These are phyloP conservation scores for Triticum dicoccoides DNA, from an alignment of 176 grass and related monocot genomes.

Conservation along the genomic window DNA sequence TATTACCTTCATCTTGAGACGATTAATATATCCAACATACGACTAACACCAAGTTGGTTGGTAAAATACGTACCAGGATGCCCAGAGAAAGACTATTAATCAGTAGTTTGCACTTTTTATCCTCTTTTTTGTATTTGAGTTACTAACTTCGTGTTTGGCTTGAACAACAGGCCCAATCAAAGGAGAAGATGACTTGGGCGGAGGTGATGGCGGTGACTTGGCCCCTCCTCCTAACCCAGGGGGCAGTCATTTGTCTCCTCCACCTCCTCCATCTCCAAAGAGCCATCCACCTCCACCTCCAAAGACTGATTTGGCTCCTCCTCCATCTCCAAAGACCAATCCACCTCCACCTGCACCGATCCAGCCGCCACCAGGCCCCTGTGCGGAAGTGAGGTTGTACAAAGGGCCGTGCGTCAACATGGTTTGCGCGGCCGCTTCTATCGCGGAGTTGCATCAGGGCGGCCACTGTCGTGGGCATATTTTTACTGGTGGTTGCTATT, in stretches of 20 bases:
- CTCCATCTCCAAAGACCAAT: background rate
- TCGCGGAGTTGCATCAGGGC: background rate
- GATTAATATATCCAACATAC: background rate
- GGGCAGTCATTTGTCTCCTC: background rate
- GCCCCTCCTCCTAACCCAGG: background rate
- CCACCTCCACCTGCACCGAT: background rate
- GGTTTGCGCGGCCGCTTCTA: background rate
- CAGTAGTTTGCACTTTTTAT: background rate
- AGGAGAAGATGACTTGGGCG: background rate
- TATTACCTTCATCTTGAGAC: background rate
- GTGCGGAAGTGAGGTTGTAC: background rate
- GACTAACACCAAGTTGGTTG: background rate
- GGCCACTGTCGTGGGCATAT: background rate
- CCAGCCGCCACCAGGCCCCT: background rate
- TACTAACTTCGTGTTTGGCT: background rate
- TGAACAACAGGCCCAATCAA: background rate
- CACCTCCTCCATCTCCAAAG: background rate
- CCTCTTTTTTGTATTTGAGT: background rate
- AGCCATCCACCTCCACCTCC: background rate
- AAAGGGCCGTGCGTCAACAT: background rate
- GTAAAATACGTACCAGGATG: background rate
- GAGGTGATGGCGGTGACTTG: background rate
- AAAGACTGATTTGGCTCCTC: background rate
- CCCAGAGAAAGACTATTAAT: background rate
- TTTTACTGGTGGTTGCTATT: background rate